A percentile compares a stretch with the other conserved stretches of the same genome.
Evolutionary conservation across 2,329 filamentous ascomycete genomes (phyloP).

Genomic region (Torrubiella hemipterigena): DNA sequence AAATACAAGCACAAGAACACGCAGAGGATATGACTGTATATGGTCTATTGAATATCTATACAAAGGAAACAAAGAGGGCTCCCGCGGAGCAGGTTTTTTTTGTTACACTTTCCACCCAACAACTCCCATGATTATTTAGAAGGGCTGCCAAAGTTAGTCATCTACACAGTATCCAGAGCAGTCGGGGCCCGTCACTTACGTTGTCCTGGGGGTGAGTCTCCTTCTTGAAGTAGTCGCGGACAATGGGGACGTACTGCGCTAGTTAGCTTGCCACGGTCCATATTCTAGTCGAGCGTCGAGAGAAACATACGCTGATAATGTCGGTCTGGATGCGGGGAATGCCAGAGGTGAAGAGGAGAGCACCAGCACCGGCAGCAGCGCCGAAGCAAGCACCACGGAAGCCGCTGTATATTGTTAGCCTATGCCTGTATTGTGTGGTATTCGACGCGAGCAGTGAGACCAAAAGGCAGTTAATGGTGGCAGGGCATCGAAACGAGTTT

Average conservation of each 20-base stretch:
- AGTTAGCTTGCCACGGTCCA: too few species aligned
- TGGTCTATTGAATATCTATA: constrained; percentile 8
- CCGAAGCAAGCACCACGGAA: constrained; percentile 42
- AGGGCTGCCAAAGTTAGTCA: constrained; percentile 22
- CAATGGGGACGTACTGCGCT: constrained; percentile 40
- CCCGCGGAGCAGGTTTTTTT: constrained; percentile 10
- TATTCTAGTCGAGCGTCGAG: too few species aligned
- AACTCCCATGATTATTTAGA: constrained; percentile 21
- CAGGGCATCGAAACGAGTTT: too few species aligned
- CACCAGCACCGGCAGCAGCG: constrained; percentile 42
- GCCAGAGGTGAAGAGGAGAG: constrained; percentile 50
- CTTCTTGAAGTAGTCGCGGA: constrained; percentile 38
- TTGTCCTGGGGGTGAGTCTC: constrained; percentile 49
- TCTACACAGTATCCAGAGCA: neutral
- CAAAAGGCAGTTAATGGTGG: too few species aligned
- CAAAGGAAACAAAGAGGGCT: constrained; percentile 6
- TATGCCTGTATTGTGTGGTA: too few species aligned
- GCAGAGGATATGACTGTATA: constrained; percentile 1
- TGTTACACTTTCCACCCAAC: constrained; percentile 17
- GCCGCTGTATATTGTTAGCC: constrained; percentile 24
- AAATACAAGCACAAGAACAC: too few species aligned
- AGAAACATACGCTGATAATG: constrained; percentile 39
- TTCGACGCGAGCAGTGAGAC: too few species aligned
- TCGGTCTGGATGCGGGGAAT: constrained; percentile 49
- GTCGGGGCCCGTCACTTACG: constrained; percentile 28